A percentile compares a stretch with the other conserved stretches of the same genome.
Evolutionary conservation across 306 rosid species (phyloP).

Genomic region (Vigna trinervia): DNA sequence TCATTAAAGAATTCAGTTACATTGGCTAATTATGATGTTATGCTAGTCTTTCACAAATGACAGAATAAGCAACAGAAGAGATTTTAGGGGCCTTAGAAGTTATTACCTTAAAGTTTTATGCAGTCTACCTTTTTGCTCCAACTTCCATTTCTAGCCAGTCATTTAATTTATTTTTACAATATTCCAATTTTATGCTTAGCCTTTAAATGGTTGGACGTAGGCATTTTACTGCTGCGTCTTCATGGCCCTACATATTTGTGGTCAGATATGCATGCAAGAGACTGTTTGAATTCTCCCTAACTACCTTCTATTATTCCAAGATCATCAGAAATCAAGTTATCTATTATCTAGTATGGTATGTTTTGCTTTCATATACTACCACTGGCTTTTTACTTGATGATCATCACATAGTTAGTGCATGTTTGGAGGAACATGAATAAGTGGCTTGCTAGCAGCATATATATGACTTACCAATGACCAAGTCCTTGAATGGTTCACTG

Average conservation of each 20-base stretch:
- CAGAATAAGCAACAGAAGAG: conserved; percentile 3
- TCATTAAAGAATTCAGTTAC: background rate
- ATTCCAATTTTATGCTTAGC: background rate
- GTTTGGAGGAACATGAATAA: conserved; percentile 24
- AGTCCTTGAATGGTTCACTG: conserved; percentile 72
- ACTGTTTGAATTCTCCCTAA: background rate
- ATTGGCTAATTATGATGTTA: background rate
- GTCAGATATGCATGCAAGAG: conserved; percentile 12
- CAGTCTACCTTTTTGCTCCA: background rate
- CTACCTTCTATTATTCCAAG: background rate
- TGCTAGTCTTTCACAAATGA: conserved; percentile 22
- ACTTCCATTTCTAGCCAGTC: background rate
- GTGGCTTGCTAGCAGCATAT: conserved; percentile 2
- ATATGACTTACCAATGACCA: conserved; percentile 71
- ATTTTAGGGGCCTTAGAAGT: background rate
- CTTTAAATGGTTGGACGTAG: conserved; percentile 11
- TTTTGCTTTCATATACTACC: background rate
- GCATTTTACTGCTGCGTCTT: background rate
- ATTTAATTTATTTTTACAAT: conserved; percentile 10
- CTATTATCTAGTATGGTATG: background rate
- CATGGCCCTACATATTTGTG: conserved; percentile 23
- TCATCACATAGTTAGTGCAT: conserved; percentile 17
- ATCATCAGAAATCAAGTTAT: conserved; percentile 9
- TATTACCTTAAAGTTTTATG: background rate
- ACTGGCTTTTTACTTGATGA: background rate